Conservation (phyloP, 257 asterid species). For the Solanum microdontum region DNA sequence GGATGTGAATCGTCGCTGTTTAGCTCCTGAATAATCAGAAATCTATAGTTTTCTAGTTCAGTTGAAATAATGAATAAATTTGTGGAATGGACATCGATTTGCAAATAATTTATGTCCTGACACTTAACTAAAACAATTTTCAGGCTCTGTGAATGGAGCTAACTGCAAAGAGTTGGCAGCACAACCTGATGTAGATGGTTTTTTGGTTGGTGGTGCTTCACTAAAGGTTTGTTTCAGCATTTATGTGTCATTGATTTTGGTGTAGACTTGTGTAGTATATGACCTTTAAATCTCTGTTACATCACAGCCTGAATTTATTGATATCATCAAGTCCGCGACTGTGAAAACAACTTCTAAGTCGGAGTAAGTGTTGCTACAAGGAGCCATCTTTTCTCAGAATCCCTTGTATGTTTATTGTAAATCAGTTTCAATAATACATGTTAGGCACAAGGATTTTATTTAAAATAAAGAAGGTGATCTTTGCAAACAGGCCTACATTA, state of each 20-base stretch:
- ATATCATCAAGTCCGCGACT: conserved; percentile 22
- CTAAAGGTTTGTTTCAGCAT: conserved; percentile 15
- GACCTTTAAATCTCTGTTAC: background rate
- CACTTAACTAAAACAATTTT: background rate
- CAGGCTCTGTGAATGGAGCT: conserved; percentile 32
- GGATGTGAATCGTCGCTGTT: background rate
- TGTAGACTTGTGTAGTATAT: background rate
- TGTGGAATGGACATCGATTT: background rate
- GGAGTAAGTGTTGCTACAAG: background rate
- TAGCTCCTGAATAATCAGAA: background rate
- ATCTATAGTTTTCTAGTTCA: background rate
- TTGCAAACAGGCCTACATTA: background rate
- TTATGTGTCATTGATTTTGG: background rate
- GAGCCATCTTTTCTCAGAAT: background rate
- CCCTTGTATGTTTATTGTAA: background rate
- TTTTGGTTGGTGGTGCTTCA: conserved; percentile 32
- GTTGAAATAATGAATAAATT: background rate
- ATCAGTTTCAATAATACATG: background rate
- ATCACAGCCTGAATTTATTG: conserved; percentile 25
- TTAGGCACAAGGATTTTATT: background rate
- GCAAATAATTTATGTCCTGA: background rate
- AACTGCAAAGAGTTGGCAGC: conserved; percentile 32
- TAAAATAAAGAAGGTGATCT: background rate
- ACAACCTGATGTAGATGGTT: conserved; percentile 27
- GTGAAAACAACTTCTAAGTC: conserved; percentile 10